Base-by-base conservation (phyloP, 108 stramenopile genomes). In the Cyclostephanos invisitatus region DNA sequence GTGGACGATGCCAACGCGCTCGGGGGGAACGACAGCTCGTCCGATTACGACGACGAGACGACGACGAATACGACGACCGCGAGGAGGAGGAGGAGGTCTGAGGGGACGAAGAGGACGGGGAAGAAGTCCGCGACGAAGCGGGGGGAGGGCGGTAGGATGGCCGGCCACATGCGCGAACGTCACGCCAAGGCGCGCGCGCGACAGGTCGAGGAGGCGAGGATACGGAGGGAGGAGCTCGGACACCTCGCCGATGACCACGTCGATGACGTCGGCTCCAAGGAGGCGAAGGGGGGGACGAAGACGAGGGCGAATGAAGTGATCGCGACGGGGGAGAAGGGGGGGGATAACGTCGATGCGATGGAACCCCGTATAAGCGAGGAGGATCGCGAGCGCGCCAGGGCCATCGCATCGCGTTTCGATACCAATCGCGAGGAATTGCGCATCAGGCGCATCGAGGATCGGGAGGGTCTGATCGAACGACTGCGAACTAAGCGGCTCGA, bases 401-500 rank as follows among this genome's bases (percentile, higher is more conserved):
- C 79, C n/a, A 94, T 94, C 73, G 89, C 91, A 0, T 78, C 82
- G 47, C 79, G 84, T 53, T 90, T 94, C 68, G 86, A 94, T 36
- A 94, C 91, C 37, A 77, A 89, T 70, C 82, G 89, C 42, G 89
- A 92, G 11, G 93, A 92, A 66, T 73, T 81, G 25, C 59, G 77
- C 6, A 36, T 73, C n/a, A 78, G 88, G 65, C 77, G 93, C n/a
- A 70, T 83, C 36, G 85, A 90, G 70, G 87, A 91, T 74, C 78
- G 89, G 15, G 61, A 83, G 36, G 82, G 84, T n/a, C 75, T 94
- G 49, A 76, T 91, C 70, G 80, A 81, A 11, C 67, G 75, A 22
- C 71, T 94, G 67, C 85, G 88, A 53, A 62, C 83, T 63, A 88
- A 72, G 54, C 78, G 92, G 7, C 73, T 88, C 61, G 75, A 82